Percentiles rank a stretch among this genome's conserved stretches.
Conservation (phyloP, 257 asterid species). For the Mitragyna speciosa region DNA sequence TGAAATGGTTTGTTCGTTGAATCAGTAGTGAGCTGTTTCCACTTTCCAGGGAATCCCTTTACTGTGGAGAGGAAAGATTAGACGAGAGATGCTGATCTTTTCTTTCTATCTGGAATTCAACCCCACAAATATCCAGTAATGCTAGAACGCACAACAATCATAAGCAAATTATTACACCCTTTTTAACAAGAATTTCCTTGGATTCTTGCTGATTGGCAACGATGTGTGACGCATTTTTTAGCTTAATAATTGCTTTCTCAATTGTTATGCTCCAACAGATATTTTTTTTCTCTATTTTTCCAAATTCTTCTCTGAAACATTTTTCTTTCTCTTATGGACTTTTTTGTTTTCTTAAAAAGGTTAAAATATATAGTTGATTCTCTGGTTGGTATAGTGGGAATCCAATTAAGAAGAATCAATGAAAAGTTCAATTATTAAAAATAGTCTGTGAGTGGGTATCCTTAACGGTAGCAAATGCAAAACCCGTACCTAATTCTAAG, state of each 20-base stretch:
- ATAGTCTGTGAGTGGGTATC: slow-evolving; percentile 21
- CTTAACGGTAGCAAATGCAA: slow-evolving; percentile 42
- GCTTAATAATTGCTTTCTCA: too few species aligned
- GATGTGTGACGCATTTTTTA: not conserved
- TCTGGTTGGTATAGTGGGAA: slow-evolving; percentile 47
- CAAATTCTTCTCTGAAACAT: not conserved
- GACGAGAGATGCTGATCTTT: not conserved
- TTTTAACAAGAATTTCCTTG: slow-evolving; percentile 12
- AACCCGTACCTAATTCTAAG: slow-evolving; percentile 7
- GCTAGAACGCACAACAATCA: slow-evolving; percentile 19
- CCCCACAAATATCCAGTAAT: slow-evolving; percentile 3
- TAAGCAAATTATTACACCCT: slow-evolving; percentile 46
- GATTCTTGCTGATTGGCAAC: not conserved
- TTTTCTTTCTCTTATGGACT: not conserved
- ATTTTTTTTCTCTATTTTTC: too few species aligned
- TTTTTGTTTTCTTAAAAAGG: not conserved
- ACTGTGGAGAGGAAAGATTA: not conserved
- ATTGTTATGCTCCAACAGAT: too few species aligned
- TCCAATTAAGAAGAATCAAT: slow-evolving; percentile 37
- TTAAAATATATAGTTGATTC: slow-evolving; percentile 6
- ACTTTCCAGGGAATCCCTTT: not conserved
- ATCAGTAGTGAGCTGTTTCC: not conserved
- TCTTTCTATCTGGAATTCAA: slow-evolving; percentile 16
- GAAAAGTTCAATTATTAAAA: not conserved
- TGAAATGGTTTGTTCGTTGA: not conserved